Percentiles rank a stretch among this genome's conserved stretches.
phyloP scores from a whole-genome alignment of 2,329 filamentous ascomycete species.

The Proliferodiscus dingleyae region DNA sequence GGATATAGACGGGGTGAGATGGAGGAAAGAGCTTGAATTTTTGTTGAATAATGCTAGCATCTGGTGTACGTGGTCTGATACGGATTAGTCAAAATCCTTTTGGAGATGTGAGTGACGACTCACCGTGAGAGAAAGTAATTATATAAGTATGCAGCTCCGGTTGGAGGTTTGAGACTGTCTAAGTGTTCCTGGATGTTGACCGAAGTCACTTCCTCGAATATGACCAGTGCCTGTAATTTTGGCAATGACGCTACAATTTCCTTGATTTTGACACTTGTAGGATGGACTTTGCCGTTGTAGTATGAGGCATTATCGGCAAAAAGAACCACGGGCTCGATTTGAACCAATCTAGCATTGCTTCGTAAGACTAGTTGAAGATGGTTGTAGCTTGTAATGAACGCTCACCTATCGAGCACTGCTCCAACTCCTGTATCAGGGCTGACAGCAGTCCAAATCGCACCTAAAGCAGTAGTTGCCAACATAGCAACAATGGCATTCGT shows the following conservation, averaged over 20 bases:
- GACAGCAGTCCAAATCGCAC: constrained; percentile 88
- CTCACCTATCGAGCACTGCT: constrained; percentile 73
- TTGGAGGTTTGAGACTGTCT: constrained; percentile 12
- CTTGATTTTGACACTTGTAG: constrained; percentile 71
- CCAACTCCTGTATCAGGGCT: constrained; percentile 90
- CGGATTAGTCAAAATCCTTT: neutral
- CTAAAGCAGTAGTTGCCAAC: constrained; percentile 75
- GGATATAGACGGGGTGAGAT: constrained; percentile 86
- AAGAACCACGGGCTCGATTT: constrained; percentile 78
- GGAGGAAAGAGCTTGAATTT: constrained; percentile 74
- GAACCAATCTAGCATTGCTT: constrained; percentile 46
- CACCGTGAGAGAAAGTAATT: constrained; percentile 38
- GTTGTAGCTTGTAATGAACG: no score
- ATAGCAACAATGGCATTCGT: constrained; percentile 82
- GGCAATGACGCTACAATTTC: constrained; percentile 66
- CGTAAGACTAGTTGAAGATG: neutral
- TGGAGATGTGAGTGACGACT: neutral
- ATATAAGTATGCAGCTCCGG: constrained; percentile 28
- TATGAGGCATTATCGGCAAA: constrained; percentile 84
- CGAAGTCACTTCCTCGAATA: constrained; percentile 63
- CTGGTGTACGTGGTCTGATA: neutral
- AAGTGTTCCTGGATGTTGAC: constrained; percentile 30
- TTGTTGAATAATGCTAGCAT: constrained; percentile 32
- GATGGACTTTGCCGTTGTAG: constrained; percentile 88
- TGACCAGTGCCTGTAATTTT: constrained; percentile 61